phyloP scores from a whole-genome alignment of 208 protist species.

The Crithidia mellificae region DNA sequence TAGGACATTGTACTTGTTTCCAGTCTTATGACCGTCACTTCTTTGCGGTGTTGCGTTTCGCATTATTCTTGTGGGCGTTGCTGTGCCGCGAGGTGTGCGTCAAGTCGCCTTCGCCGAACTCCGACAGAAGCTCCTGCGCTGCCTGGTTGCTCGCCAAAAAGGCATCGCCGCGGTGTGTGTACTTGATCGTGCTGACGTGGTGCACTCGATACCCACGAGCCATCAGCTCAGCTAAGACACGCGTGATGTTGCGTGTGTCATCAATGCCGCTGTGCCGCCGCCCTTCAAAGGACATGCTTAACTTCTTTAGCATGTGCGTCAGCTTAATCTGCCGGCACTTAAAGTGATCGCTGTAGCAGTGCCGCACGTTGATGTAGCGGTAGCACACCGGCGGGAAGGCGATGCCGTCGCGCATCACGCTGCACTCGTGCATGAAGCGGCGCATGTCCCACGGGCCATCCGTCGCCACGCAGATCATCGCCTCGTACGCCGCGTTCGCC shows the following conservation, averaged over 20 bases:
- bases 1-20: no score
- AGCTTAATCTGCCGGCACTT: slow-evolving; percentile 62
- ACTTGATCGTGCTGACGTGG: slow-evolving; percentile 79
- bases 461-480: slow-evolving; percentile 83
- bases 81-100: slow-evolving; percentile 20
- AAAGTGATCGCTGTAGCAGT: slow-evolving; percentile 70
- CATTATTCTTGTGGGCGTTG: not conserved
- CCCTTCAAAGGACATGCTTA: slow-evolving; percentile 81
- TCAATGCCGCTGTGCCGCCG: slow-evolving; percentile 88
- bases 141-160: slow-evolving; percentile 37
- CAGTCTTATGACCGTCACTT: no score
- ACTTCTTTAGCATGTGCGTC: slow-evolving; percentile 75
- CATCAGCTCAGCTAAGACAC: slow-evolving; percentile 81
- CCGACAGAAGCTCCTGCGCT: slow-evolving; percentile 54
- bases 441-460: slow-evolving; percentile 93
- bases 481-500: slow-evolving; percentile 39
- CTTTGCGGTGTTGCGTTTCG: slow-evolving; percentile 8
- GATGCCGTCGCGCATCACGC: slow-evolving; percentile 72
- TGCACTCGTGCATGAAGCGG: slow-evolving; percentile 88
- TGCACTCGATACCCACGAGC: slow-evolving; percentile 69
- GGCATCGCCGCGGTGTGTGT: slow-evolving; percentile 42
- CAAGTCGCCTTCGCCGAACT: slow-evolving; percentile 46
- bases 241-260: slow-evolving; percentile 90
- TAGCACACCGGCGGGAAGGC: slow-evolving; percentile 88
- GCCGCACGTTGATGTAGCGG: slow-evolving; percentile 88